A percentile compares a stretch with the other conserved stretches of the same genome.
Conservation (phyloP, 345 rosid genomes). For the Heritiera littoralis region DNA sequence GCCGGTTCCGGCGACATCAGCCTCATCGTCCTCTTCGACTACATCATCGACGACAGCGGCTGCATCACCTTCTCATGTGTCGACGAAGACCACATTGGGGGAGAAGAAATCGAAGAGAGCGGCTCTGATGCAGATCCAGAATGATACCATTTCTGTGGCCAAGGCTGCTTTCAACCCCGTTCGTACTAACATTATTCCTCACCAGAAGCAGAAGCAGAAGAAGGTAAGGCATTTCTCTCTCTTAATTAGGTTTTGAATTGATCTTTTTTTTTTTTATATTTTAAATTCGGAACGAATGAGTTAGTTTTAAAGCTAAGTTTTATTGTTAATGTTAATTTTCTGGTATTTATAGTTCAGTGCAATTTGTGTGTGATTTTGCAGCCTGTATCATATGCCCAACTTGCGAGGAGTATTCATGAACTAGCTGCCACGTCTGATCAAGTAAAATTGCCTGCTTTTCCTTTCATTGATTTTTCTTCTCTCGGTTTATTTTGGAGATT, state of each 20-base stretch:
- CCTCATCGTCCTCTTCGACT: constrained; percentile 45
- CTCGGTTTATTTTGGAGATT: background rate
- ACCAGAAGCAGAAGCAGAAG: constrained; percentile 66
- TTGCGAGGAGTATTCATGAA: constrained; percentile 98
- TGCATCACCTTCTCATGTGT: constrained; percentile 26
- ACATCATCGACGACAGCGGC: constrained; percentile 33
- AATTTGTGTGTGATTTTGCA: constrained; percentile 35
- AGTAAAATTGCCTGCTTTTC: constrained; percentile 40
- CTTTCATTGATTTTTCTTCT: background rate
- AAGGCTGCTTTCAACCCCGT: constrained; percentile 79
- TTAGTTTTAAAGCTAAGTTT: background rate
- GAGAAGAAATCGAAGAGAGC: constrained; percentile 86
- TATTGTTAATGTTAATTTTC: background rate
- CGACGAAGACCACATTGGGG: constrained; percentile 60
- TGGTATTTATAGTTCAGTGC: background rate
- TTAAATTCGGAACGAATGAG: background rate
- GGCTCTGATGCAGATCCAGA: constrained; percentile 87
- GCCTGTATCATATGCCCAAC: constrained; percentile 98
- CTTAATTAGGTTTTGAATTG: background rate
- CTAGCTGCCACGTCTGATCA: constrained; percentile 96
- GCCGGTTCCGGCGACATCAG: constrained; percentile 41
- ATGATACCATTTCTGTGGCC: constrained; percentile 86
- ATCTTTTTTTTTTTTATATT: background rate
- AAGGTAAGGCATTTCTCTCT: constrained; percentile 36
- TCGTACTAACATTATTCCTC: constrained; percentile 71